A percentile compares a stretch with the other conserved stretches of the same genome.
These are phyloP conservation scores for Trichoderma sp. DNA, from an alignment of 2,329 filamentous ascomycete species.

Conservation along the genomic window DNA sequence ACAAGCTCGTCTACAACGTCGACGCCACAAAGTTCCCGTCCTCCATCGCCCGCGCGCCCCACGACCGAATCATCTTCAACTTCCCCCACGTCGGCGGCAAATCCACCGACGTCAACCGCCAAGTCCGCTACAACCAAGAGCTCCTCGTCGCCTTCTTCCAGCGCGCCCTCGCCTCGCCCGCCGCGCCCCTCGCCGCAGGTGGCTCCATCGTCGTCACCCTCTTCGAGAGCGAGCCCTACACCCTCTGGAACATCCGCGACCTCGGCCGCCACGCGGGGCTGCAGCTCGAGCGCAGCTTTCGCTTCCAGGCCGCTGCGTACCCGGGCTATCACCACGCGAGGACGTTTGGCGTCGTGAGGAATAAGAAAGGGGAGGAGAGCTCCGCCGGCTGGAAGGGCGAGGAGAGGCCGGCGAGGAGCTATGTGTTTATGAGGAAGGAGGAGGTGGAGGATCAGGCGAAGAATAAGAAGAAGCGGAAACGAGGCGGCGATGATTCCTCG, in stretches of 20 bases:
- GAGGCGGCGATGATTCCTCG: conserved; percentile 41
- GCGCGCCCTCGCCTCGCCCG: conserved; percentile 47
- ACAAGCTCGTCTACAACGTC: conserved; percentile 60
- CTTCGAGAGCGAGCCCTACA: conserved; percentile 94
- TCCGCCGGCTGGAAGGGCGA: conserved; percentile 49
- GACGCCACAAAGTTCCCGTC: conserved; percentile 67
- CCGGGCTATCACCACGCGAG: conserved; percentile 75
- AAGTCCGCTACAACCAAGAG: conserved; percentile 89
- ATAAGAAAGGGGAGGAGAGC: conserved; percentile 49
- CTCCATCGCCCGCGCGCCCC: conserved; percentile 51
- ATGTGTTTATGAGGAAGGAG: conserved; percentile 64
- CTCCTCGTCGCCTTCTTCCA: conserved; percentile 72
- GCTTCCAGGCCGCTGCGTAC: conserved; percentile 68
- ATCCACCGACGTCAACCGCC: conserved; percentile 89
- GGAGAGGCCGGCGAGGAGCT: conserved; percentile 57
- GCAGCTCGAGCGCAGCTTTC: conserved; percentile 70
- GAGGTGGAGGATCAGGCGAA: conserved; percentile 44
- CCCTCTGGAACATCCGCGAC: conserved; percentile 91
- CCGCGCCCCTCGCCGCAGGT: conserved; percentile 44
- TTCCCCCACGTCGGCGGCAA: conserved; percentile 96
- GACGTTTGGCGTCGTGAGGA: conserved; percentile 68
- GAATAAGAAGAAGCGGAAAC: conserved; percentile 41
- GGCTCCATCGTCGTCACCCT: conserved; percentile 78
- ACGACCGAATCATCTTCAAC: conserved; percentile 88
- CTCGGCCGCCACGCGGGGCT: conserved; percentile 78